phyloP scores from a whole-genome alignment of 305 asterid species.

The Rubia peregrina region DNA sequence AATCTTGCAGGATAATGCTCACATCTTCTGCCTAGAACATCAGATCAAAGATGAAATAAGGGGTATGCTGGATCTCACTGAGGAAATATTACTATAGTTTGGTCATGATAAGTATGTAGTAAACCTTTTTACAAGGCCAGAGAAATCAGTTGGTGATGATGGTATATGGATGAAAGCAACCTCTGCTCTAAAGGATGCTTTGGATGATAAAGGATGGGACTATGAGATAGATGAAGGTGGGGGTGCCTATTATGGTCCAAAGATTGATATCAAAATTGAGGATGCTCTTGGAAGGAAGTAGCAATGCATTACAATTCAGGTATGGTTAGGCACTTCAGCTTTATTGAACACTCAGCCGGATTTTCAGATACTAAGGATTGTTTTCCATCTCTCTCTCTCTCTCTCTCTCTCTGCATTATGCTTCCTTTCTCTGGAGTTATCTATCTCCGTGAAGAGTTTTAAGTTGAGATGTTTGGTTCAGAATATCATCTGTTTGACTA shows the following conservation, averaged over 20 bases:
- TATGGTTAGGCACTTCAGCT: constrained; percentile 13
- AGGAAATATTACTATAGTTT: constrained; percentile 77
- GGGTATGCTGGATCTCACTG: constrained; percentile 88
- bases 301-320: constrained; percentile 98
- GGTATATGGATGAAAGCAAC: constrained; percentile 91
- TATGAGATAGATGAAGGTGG: constrained; percentile 90
- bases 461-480: neutral
- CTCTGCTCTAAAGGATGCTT: constrained; percentile 72
- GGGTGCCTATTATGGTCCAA: constrained; percentile 97
- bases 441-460: neutral
- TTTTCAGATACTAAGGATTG: neutral
- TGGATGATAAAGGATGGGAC: constrained; percentile 81
- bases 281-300: constrained; percentile 97
- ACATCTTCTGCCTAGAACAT: constrained; percentile 87
- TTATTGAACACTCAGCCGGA: neutral
- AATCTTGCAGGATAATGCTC: constrained; percentile 84
- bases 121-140: constrained; percentile 94
- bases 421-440: neutral
- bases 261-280: constrained; percentile 93
- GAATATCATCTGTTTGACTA: neutral
- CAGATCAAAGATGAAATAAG: constrained; percentile 88
- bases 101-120: constrained; percentile 85
- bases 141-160: constrained; percentile 73
- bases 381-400: neutral
- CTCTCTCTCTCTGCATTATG: neutral